phyloP scores from a whole-genome alignment of 306 rosid species.

The Sophora flavescens region DNA sequence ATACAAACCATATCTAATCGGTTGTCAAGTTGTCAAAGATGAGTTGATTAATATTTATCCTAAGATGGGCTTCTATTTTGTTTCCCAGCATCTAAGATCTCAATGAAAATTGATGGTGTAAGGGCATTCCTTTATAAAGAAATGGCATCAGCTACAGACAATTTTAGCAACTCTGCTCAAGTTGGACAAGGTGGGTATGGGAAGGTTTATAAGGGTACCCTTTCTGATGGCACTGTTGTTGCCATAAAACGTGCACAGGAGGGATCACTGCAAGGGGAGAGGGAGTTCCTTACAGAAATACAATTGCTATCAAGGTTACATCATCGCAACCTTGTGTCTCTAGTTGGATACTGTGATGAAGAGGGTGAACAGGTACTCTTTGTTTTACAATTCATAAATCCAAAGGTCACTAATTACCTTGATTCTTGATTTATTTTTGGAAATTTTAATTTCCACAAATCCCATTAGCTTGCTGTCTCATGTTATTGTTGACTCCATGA shows the following conservation, averaged over 20 bases:
- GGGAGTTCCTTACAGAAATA: conserved; percentile 86
- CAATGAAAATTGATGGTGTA: conserved; percentile 67
- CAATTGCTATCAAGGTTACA: conserved; percentile 75
- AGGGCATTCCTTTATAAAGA: conserved; percentile 63
- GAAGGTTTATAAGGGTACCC: conserved; percentile 76
- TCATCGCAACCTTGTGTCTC: conserved; percentile 83
- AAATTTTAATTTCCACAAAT: neutral
- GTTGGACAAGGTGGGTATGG: conserved; percentile 90
- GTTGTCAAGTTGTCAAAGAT: conserved; percentile 8
- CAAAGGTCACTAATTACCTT: neutral
- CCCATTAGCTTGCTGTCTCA: neutral
- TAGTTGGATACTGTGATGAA: conserved; percentile 83
- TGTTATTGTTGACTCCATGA: neutral
- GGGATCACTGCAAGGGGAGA: conserved; percentile 83
- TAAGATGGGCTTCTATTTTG: conserved; percentile 35
- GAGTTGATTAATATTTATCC: conserved; percentile 14
- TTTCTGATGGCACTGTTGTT: conserved; percentile 66
- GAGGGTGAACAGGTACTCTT: conserved; percentile 75
- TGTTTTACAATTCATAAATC: conserved; percentile 13
- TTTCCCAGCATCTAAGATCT: conserved; percentile 61
- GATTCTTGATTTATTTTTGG: conserved; percentile 26
- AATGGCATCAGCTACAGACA: conserved; percentile 70
- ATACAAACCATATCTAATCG: conserved; percentile 12
- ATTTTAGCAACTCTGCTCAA: conserved; percentile 60
- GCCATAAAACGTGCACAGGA: conserved; percentile 92